Evolutionary conservation across 2,329 filamentous ascomycete species (phyloP).

Genomic region (Pseudophaeomoniella oleicola): DNA sequence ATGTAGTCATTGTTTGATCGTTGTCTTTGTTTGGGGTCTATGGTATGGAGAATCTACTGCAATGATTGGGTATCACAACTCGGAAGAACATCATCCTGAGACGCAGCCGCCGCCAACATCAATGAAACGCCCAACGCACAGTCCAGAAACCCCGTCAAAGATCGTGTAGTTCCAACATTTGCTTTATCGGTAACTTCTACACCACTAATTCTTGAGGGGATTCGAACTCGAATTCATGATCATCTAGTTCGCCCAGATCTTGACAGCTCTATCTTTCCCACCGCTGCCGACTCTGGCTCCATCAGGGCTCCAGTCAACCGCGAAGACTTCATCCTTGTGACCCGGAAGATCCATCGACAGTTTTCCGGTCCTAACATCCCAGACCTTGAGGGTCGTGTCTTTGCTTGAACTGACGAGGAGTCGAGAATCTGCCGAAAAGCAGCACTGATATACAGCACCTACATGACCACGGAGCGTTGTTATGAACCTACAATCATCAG

Average conservation of each 20-base stretch:
- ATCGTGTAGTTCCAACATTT: no score
- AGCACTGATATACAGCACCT: conserved; percentile 80
- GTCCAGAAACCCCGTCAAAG: no score
- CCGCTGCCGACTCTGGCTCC: conserved; percentile 80
- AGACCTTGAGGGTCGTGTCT: conserved; percentile 88
- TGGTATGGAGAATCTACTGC: no score
- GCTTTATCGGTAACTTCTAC: no score
- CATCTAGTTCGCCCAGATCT: conserved; percentile 49
- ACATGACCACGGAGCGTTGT: conserved; percentile 80
- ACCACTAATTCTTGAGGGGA: no score
- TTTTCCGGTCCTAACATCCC: conserved; percentile 79
- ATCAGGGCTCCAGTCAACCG: conserved; percentile 88
- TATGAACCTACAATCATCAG: conserved; percentile 68
- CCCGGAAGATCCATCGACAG: conserved; percentile 71
- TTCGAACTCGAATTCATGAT: no score
- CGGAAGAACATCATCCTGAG: no score
- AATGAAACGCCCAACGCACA: no score
- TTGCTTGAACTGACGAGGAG: conserved; percentile 76
- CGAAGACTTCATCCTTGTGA: conserved; percentile 85
- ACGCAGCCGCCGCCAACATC: no score
- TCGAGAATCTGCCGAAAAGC: conserved; percentile 85
- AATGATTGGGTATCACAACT: no score
- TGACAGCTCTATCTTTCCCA: conserved; percentile 71
- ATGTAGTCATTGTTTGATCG: no score
- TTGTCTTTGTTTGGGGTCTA: no score